Evolutionary conservation across 1,284 basidiomycete species (phyloP), one percentile per base, ranked within the genome.

Genomic region (Sanguinoderma infundibulare): DNA sequence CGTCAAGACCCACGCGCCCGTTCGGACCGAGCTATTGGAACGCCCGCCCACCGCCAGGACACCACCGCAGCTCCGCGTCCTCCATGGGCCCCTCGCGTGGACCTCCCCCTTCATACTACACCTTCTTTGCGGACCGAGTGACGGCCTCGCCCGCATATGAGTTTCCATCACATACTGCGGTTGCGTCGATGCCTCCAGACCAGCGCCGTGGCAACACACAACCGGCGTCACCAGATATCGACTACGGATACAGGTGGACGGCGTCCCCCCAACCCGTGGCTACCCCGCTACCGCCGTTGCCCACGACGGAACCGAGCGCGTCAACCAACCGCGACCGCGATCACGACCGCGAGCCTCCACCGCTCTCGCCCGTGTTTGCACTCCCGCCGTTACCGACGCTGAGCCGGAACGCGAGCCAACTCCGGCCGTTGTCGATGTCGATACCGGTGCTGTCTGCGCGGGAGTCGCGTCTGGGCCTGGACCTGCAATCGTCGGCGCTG

Each of bases 11-110:
- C 10, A 64, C 74, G 28, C 75, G 71, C 38, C 81, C 82, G 2
- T 78, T 79, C 64, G 82, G 81, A 9, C 77, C 77, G n/a, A 72
- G 73, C 36, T 82, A 82, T 57, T 82, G 81, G 81, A 76, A 64
- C 22, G 55, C 77, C 28, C 69, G 73, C 22, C 65, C 69, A 0
- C n/a, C 53, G 8, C 32, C 20, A 7, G 38, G 69, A 26, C 57
- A 52, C 22, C 66, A 44, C 53, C 67, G 39, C 62, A 59, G 58
- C 36, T 47, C 70, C 20, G 60, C 65, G 20, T 59, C 61, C 32
- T 54, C 59, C 28, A 53, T 55, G 47, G 47, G 36, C 40, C 7
- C 50, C 17, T 56, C 57, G 53, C 65, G 61, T 42, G 26, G 30
- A 8, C 36, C 64, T 3, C 57, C 75, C 0, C 64, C 72, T 26